Conservation (phyloP, 495 filamentous ascomycete genomes). For the Penicillium pulvis region DNA sequence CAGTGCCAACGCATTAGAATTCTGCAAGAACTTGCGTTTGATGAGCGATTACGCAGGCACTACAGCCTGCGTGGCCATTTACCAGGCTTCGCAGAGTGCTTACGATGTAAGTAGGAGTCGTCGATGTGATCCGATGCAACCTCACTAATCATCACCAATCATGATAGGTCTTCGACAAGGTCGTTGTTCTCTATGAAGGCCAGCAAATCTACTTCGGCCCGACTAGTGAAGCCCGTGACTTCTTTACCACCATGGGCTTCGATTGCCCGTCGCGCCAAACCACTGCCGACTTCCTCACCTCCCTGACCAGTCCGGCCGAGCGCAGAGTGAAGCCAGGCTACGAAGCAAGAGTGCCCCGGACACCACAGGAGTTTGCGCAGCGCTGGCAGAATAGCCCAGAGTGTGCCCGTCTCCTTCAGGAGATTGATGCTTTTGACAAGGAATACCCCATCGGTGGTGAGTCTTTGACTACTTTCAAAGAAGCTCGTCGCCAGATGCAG, state of each 20-base stretch:
- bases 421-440: conserved; percentile 71
- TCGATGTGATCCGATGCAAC: neutral
- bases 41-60: conserved; percentile 67
- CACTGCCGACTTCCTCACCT: conserved; percentile 79
- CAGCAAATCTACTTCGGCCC: conserved; percentile 80
- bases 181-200: conserved; percentile 78
- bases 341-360: conserved; percentile 65
- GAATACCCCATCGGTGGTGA: conserved; percentile 46
- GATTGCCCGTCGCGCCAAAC: conserved; percentile 73
- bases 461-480: conserved; percentile 18
- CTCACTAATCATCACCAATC: neutral
- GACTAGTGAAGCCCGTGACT: conserved; percentile 61
- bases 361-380: conserved; percentile 73
- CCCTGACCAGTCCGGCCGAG: conserved; percentile 71
- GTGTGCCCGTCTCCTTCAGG: conserved; percentile 61
- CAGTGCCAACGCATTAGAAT: conserved; percentile 77
- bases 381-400: conserved; percentile 76
- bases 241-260: conserved; percentile 75
- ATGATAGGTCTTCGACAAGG: conserved; percentile 65
- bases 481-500: conserved; percentile 28
- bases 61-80: conserved; percentile 69
- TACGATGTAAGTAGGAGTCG: conserved; percentile 52
- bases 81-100: conserved; percentile 76
- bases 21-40: conserved; percentile 67
- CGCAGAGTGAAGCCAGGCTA: conserved; percentile 64